phyloP scores from a whole-genome alignment of 2,329 filamentous ascomycete genomes.

The Aspergillus japonicus region DNA sequence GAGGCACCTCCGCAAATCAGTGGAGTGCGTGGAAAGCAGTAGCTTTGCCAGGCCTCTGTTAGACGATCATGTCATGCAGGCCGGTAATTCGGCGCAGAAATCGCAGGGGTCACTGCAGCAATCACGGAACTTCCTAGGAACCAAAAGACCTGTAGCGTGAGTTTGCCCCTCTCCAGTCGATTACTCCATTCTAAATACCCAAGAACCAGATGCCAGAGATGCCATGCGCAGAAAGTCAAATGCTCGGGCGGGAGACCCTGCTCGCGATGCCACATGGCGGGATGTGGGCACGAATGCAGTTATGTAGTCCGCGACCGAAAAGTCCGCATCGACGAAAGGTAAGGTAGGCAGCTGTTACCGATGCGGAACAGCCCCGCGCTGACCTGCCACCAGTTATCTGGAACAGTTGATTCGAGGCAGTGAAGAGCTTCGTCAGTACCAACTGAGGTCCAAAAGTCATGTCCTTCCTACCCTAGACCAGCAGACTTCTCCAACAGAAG shows the following conservation, averaged over 20 bases:
- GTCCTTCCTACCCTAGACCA: too few relatives aligned
- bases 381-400: neutral
- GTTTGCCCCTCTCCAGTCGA: too few relatives aligned
- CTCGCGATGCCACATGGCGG: slow-evolving; percentile 33
- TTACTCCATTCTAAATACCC: too few relatives aligned
- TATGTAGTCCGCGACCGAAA: slow-evolving; percentile 41
- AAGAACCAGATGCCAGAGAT: slow-evolving; percentile 34
- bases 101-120: too few relatives aligned
- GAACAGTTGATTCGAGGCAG: slow-evolving; percentile 8
- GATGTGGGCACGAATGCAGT: slow-evolving; percentile 31
- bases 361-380: too few relatives aligned
- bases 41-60: too few relatives aligned
- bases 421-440: slow-evolving; percentile 16
- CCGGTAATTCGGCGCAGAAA: too few relatives aligned
- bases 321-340: slow-evolving; percentile 30
- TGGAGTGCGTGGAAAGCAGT: too few relatives aligned
- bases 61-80: too few relatives aligned
- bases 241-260: slow-evolving; percentile 46
- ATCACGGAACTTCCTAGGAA: too few relatives aligned
- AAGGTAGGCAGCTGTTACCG: neutral
- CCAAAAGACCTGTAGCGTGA: too few relatives aligned
- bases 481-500: neutral
- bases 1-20: too few relatives aligned
- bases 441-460: slow-evolving; percentile 21
- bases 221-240: slow-evolving; percentile 44